A percentile compares a stretch with the other conserved stretches of the same genome.
Evolutionary conservation across 345 rosid species (phyloP).

Genomic region (Combretum micranthum): DNA sequence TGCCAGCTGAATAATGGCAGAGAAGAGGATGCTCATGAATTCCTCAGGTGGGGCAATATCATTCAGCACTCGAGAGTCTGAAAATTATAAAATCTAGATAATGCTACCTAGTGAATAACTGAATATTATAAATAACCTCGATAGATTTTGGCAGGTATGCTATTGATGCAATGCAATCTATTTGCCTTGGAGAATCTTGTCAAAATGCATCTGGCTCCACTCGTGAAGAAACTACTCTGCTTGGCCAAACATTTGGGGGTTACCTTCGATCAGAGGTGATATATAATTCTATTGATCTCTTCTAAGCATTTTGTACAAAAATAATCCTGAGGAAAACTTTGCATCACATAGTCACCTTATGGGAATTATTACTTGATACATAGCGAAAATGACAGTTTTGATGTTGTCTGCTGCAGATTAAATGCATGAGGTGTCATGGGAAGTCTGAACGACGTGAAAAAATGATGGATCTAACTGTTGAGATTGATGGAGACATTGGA

Average conservation of each 20-base stretch:
- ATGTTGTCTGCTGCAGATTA: conserved; percentile 36
- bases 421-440: conserved; percentile 75
- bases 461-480: conserved; percentile 97
- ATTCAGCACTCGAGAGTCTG: not conserved
- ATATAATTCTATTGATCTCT: not conserved
- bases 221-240: conserved; percentile 39
- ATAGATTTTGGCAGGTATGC: conserved; percentile 30
- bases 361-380: no score
- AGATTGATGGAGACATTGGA: conserved; percentile 88
- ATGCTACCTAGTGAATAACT: not conserved
- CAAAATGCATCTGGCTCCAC: conserved; percentile 16
- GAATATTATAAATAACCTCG: not conserved
- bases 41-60: conserved; percentile 57
- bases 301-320: not conserved
- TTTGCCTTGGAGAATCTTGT: conserved; percentile 38
- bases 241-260: conserved; percentile 47
- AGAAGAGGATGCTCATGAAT: conserved; percentile 99
- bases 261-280: conserved; percentile 44
- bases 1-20: conserved; percentile 78
- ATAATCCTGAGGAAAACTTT: no score
- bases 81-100: no score
- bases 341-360: no score
- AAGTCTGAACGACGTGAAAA: conserved; percentile 78
- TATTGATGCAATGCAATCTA: conserved; percentile 46
- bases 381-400: no score